Percentiles rank a stretch among this genome's conserved stretches.
These are phyloP conservation scores for Solidago caesia DNA, from an alignment of 129 eudicot species.

Conservation along the genomic window DNA sequence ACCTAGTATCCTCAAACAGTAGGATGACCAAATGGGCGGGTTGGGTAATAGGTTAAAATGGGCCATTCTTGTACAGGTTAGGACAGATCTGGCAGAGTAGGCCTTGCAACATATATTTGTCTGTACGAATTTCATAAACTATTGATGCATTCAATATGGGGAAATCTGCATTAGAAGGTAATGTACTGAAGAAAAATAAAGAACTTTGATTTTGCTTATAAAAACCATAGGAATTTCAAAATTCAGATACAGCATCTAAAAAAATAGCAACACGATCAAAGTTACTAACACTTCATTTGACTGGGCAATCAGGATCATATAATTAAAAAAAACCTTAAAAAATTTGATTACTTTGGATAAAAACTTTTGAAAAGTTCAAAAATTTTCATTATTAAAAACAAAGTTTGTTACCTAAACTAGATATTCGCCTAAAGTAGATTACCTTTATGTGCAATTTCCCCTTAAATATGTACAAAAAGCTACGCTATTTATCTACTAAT, in stretches of 20 bases:
- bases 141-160: background rate
- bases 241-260: background rate
- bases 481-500: background rate
- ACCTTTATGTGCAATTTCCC: background rate
- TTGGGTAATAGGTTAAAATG: background rate
- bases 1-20: background rate
- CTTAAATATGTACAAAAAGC: background rate
- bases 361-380: background rate
- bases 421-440: background rate
- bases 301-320: background rate
- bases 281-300: background rate
- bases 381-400: background rate
- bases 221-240: background rate
- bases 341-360: background rate
- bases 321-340: background rate
- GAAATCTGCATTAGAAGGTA: background rate
- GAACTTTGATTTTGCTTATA: background rate
- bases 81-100: background rate
- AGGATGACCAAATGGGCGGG: background rate
- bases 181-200: background rate
- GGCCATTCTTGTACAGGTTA: background rate
- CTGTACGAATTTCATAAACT: background rate
- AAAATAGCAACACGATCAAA: background rate
- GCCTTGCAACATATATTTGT: background rate
- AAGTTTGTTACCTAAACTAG: background rate